Percentiles rank a stretch among this genome's conserved stretches.
phyloP scores from a whole-genome alignment of 2,329 filamentous ascomycete genomes.

The Ceratocystis huliohia region DNA sequence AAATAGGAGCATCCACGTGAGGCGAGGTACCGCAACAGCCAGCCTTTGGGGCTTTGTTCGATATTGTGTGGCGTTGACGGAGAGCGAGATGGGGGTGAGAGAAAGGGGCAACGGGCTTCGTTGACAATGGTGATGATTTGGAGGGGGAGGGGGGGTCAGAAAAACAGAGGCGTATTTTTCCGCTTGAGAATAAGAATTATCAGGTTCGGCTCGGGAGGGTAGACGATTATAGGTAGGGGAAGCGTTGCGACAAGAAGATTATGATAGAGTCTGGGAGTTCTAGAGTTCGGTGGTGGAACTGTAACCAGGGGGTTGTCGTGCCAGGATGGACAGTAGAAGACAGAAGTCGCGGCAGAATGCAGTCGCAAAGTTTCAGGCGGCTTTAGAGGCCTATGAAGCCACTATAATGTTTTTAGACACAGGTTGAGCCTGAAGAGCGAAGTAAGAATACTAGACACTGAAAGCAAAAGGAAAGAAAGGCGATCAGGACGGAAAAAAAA shows the following conservation, averaged over 20 bases:
- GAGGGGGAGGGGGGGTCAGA: background rate
- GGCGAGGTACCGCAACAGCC: background rate
- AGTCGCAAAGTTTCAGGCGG: slow-evolving; percentile 4
- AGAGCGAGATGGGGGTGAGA: background rate
- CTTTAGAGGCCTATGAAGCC: background rate
- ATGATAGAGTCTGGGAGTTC: background rate
- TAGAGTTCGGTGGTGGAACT: slow-evolving; percentile 1
- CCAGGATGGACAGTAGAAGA: background rate
- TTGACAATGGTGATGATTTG: background rate
- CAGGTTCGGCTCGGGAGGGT: background rate
- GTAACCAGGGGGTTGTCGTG: background rate
- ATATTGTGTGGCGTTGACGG: background rate
- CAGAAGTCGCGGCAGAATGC: background rate
- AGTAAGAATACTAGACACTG: background rate
- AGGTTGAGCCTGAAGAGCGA: background rate
- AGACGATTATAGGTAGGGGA: background rate
- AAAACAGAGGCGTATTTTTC: background rate
- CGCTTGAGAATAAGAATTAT: background rate
- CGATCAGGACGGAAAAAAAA: background rate
- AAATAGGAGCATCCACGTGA: slow-evolving; percentile 6
- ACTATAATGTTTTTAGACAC: background rate
- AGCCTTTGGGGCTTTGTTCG: background rate
- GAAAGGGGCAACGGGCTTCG: background rate
- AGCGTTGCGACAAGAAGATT: slow-evolving; percentile 2
- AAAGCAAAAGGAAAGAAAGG: background rate